phyloP scores from a whole-genome alignment of 2,329 filamentous ascomycete genomes.

The Claviceps citrina region DNA sequence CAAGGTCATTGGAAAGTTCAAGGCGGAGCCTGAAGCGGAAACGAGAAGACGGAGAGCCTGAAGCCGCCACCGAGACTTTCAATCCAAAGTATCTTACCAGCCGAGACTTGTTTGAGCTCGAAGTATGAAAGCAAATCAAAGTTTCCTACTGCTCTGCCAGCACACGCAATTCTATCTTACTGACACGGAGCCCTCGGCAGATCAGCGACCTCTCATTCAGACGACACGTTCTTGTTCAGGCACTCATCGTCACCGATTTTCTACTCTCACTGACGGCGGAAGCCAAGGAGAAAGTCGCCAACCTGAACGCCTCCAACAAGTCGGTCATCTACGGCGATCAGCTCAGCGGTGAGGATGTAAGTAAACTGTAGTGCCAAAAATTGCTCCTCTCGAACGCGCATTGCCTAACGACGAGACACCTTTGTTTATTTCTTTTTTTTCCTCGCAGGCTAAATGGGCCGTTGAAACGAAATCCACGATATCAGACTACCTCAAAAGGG shows the following conservation, averaged over 20 bases:
- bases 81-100: constrained; percentile 99
- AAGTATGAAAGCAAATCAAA: constrained; percentile 37
- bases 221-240: constrained; percentile 86
- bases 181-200: constrained; percentile 25
- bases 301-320: constrained; percentile 57
- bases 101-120: constrained; percentile 84
- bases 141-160: background rate
- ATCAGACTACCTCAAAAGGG: constrained; percentile 66
- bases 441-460: constrained; percentile 62
- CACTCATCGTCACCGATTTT: constrained; percentile 88
- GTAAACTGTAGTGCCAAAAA: constrained; percentile 15
- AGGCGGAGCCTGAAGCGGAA: constrained; percentile 59
- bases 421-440: background rate
- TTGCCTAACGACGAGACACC: background rate
- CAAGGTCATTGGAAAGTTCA: constrained; percentile 45
- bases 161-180: background rate
- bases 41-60: constrained; percentile 36
- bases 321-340: constrained; percentile 72
- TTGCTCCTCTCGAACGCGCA: background rate
- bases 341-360: constrained; percentile 69
- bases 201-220: constrained; percentile 90
- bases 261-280: constrained; percentile 75
- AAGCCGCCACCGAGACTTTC: constrained; percentile 40
- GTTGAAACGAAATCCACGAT: constrained; percentile 62
- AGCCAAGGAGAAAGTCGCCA: constrained; percentile 63